Evolutionary conservation across 495 filamentous ascomycete species (phyloP).

Genomic region (Lasiosphaeria ovina): DNA sequence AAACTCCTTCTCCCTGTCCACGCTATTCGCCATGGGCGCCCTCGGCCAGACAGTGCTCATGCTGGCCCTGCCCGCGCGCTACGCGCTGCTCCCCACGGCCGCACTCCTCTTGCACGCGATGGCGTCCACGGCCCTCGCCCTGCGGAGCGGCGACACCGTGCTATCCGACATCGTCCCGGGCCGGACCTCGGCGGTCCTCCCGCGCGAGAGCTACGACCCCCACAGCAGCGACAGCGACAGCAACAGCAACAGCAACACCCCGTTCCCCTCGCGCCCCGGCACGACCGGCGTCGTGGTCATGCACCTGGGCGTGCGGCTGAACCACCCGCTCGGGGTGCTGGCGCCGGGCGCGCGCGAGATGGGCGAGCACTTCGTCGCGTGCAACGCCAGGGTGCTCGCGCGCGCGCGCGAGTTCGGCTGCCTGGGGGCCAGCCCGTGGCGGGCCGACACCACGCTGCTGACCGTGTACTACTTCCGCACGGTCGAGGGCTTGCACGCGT

Average conservation of each 20-base stretch:
- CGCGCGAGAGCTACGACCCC: constrained; percentile 11
- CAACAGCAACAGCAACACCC: not conserved
- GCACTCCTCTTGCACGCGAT: constrained; percentile 34
- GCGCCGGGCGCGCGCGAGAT: constrained; percentile 31
- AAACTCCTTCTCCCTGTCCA: constrained; percentile 34
- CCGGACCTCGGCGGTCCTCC: constrained; percentile 14
- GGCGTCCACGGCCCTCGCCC: constrained; percentile 23
- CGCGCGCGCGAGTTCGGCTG: constrained; percentile 36
- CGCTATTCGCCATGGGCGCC: constrained; percentile 46
- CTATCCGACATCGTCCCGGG: constrained; percentile 9
- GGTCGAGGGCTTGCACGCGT: constrained; percentile 47
- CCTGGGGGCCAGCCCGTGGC: constrained; percentile 24
- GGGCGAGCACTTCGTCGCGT: constrained; percentile 25
- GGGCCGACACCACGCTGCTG: constrained; percentile 32
- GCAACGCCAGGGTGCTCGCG: constrained; percentile 11
- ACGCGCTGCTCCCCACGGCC: constrained; percentile 35
- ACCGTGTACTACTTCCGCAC: constrained; percentile 47
- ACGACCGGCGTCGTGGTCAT: constrained; percentile 21
- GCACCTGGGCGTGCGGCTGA: constrained; percentile 27
- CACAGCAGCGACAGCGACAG: not conserved
- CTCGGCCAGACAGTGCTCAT: constrained; percentile 36
- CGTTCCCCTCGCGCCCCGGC: constrained; percentile 4
- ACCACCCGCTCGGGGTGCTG: constrained; percentile 35
- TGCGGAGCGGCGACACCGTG: not conserved
- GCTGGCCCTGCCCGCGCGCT: constrained; percentile 36